phyloP scores from a whole-genome alignment of 495 filamentous ascomycete species.

The Neurospora sp. region DNA sequence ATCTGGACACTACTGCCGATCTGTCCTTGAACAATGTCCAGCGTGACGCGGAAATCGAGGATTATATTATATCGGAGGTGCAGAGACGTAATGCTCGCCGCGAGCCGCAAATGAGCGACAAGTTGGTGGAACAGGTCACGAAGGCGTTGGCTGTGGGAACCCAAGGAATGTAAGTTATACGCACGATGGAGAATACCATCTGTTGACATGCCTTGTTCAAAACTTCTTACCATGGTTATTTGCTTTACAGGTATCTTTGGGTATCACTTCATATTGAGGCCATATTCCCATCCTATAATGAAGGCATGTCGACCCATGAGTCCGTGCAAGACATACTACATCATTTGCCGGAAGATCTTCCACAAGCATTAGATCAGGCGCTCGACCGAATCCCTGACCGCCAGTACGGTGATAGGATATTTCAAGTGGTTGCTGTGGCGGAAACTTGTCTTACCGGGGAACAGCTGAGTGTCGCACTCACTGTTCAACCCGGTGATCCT shows the following conservation, averaged over 20 bases:
- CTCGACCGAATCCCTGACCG: neutral
- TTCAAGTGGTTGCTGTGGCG: neutral
- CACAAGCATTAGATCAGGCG: neutral
- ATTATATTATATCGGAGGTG: neutral
- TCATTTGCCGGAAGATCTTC: neutral
- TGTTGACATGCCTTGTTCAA: too few relatives aligned
- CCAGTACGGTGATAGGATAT: neutral
- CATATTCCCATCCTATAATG: neutral
- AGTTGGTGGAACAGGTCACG: too few relatives aligned
- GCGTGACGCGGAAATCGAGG: neutral
- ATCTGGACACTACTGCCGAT: neutral
- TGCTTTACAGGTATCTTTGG: conserved; percentile 1
- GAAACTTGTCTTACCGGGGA: neutral
- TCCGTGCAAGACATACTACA: neutral
- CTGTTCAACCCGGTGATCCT: neutral
- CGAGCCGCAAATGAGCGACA: too few relatives aligned
- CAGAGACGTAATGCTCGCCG: neutral
- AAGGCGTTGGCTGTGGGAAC: neutral
- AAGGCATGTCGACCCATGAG: neutral
- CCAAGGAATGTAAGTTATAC: neutral
- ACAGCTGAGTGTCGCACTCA: neutral
- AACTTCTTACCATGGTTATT: too few relatives aligned
- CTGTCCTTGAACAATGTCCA: neutral
- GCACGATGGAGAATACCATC: too few relatives aligned
- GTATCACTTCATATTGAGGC: neutral